Evolutionary conservation across 1,284 basidiomycete species (phyloP), one percentile per base, ranked within the genome.

Genomic region (Sporisorium graminicola): DNA sequence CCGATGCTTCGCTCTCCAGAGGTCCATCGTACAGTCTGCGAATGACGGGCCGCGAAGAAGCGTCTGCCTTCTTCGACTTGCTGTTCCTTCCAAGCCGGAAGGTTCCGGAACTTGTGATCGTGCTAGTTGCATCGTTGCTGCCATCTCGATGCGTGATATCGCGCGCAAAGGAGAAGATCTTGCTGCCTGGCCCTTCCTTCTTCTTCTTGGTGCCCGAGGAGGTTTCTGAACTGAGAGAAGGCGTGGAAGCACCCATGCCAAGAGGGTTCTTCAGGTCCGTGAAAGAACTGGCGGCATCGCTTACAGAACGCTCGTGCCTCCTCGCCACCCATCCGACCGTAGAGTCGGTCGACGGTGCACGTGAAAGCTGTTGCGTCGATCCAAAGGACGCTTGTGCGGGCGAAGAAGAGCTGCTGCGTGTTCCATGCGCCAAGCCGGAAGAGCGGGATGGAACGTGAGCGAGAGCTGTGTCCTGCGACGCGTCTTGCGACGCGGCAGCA

Each of bases 1-100:
- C 65, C 35, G 65, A 55, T 18, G 67, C 60, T 27, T 68, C 73
- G 22, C 33, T 50, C 42, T 75, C 73, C 3, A 67, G 37, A 0
- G 66, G 63, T 7, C 60, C 63, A 24, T 76, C 69, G 35, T 72
- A 76, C n/a, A 76, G 18, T 29, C 74, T 50, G 6, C 74, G 74
- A 31, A 76, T 76, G 46, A 72, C 68, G 4, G 61, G 65, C 3
- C 74, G 67, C 14, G 54, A 18, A 5, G 27, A 46, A 2, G 49
- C 31, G 3, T 75, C 73, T 4, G 53, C 51, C 31, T 59, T 72
- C 37, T 63, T 66, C 6, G 65, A 52, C 43, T 76, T 76, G 46
- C 56, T 65, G 49, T 50, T 62, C 50, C 55, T 42, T 27, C 68
- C 65, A 7, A 68, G 58, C 10, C 68, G 58, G 53, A 71, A 68